Percentiles rank a stretch among this genome's conserved stretches.
These are phyloP conservation scores for Conticribra weissflogii DNA, from an alignment of 108 stramenopile species.

Conservation along the genomic window DNA sequence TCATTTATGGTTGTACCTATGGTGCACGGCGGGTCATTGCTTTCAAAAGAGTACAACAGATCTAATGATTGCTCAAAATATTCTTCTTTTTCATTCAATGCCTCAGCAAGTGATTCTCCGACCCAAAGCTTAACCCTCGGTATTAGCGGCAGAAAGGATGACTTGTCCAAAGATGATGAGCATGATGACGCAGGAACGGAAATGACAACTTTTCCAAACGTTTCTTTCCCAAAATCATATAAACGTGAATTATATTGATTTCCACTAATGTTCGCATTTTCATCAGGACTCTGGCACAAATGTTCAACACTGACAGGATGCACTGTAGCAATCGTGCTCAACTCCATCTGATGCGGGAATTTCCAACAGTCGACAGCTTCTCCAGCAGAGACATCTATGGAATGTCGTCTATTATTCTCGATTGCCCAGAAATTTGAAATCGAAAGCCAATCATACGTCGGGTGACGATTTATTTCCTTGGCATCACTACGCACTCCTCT, in stretches of 20 bases:
- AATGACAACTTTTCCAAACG: constrained; percentile 28
- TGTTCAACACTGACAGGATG: constrained; percentile 1
- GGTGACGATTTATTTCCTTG: no score
- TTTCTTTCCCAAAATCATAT: constrained; percentile 41
- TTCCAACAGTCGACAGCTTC: constrained; percentile 2
- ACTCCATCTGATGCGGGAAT: constrained; percentile 27
- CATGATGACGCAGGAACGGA: not conserved
- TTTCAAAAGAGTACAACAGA: not conserved
- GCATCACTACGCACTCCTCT: no score
- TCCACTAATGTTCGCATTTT: not conserved
- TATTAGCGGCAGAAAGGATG: not conserved
- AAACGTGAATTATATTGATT: constrained; percentile 1
- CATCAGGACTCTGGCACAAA: not conserved
- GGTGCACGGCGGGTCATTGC: not conserved
- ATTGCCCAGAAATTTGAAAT: no score
- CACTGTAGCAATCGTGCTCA: constrained; percentile 12
- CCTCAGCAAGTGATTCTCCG: constrained; percentile 44
- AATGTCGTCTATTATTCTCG: no score
- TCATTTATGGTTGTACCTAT: not conserved
- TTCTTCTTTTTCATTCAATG: constrained; percentile 39
- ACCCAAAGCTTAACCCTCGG: constrained; percentile 20
- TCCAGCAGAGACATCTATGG: not conserved
- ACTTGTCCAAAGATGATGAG: not conserved
- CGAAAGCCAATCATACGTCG: no score
- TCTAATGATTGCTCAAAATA: constrained; percentile 44